Percentiles rank a stretch among this genome's conserved stretches.
phyloP scores from a whole-genome alignment of 2,329 filamentous ascomycete species.

The Dothidotthia symphoricarpi region DNA sequence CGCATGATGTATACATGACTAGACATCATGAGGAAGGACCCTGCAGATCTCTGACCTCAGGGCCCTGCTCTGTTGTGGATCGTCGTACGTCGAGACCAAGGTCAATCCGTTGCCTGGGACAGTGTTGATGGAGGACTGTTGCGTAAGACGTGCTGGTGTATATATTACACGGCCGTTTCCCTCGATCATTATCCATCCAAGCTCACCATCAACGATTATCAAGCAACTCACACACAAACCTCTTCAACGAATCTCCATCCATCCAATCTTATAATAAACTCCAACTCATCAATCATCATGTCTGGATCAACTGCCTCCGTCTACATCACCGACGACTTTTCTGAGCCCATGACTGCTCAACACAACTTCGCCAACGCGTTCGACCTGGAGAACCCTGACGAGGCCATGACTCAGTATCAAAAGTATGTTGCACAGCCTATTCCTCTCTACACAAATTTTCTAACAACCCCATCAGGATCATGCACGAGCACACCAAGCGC shows the following conservation, averaged over 20 bases:
- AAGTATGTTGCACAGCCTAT: constrained; percentile 34
- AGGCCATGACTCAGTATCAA: constrained; percentile 46
- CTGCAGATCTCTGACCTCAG: constrained; percentile 33
- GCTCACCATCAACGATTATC: constrained; percentile 1
- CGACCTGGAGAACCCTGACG: constrained; percentile 41
- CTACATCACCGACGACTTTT: constrained; percentile 43
- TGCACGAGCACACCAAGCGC: constrained; percentile 53
- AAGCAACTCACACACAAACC: background rate
- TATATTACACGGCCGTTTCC: constrained; percentile 14
- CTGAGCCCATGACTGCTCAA: constrained; percentile 43
- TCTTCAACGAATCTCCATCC: no score
- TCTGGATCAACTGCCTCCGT: constrained; percentile 25
- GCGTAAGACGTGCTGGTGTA: constrained; percentile 14
- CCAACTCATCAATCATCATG: constrained; percentile 14
- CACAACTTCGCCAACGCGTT: constrained; percentile 48
- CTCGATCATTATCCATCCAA: constrained; percentile 1
- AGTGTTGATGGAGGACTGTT: constrained; percentile 10
- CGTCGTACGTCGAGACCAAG: constrained; percentile 16
- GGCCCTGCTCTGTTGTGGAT: constrained; percentile 17
- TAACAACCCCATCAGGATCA: constrained; percentile 40
- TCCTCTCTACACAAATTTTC: background rate
- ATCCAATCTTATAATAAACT: background rate
- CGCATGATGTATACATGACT: background rate
- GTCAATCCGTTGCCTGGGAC: constrained; percentile 26
- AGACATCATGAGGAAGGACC: constrained; percentile 24